phyloP scores from a whole-genome alignment of 176 grass and related monocot species.

The Carex scoparia region DNA sequence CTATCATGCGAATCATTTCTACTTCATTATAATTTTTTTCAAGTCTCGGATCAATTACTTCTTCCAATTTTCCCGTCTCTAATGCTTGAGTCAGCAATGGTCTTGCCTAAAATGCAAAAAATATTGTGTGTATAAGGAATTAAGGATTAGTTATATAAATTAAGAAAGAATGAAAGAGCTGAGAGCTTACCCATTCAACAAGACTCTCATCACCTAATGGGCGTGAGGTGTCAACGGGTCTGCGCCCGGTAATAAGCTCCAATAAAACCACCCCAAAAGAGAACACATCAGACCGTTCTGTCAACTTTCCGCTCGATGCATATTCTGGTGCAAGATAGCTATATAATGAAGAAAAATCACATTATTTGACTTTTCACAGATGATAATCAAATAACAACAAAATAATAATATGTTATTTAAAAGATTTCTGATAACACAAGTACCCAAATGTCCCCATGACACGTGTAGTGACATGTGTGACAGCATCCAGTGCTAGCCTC shows the following conservation, averaged over 20 bases:
- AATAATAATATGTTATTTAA: not conserved
- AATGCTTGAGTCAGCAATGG: conserved; percentile 56
- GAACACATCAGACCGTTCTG: conserved; percentile 82
- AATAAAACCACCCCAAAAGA: conserved; percentile 91
- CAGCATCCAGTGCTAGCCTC: conserved; percentile 78
- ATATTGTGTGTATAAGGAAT: not conserved
- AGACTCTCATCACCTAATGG: conserved; percentile 73
- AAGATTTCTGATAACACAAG: conserved; percentile 5
- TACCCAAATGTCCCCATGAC: conserved; percentile 99
- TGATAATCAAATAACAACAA: not conserved
- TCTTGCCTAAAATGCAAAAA: conserved; percentile 44
- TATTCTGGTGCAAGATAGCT: conserved; percentile 94
- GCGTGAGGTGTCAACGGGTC: conserved; percentile 62
- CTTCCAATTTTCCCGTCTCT: conserved; percentile 55
- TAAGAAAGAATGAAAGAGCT: not conserved
- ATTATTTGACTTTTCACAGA: conserved; percentile 1
- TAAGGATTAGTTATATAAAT: not conserved
- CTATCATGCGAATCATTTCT: conserved; percentile 88
- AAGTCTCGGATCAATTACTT: conserved; percentile 55
- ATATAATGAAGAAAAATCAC: conserved; percentile 8
- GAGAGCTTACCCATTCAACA: conserved; percentile 72
- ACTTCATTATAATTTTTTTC: conserved; percentile 52
- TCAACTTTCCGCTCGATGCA: conserved; percentile 87
- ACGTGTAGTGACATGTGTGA: conserved; percentile 85
- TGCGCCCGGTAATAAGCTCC: conserved; percentile 83